These are phyloP conservation scores for Podila clonocystis DNA, from an alignment of 192 early-diverging fungal genomes.

Conservation along the genomic window DNA sequence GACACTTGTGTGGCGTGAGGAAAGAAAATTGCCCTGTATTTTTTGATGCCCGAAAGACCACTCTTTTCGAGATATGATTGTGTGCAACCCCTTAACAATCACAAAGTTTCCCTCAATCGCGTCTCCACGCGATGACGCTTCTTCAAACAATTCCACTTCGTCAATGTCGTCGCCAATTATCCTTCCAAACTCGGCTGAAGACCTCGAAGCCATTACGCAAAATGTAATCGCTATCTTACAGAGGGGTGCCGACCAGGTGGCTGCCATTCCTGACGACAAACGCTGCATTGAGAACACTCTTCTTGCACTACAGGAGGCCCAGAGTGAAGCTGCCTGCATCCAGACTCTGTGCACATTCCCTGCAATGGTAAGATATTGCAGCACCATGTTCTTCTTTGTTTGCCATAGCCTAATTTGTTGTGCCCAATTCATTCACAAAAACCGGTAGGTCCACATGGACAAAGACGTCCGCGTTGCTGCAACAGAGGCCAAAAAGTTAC, in stretches of 20 bases:
- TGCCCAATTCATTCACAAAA: not conserved
- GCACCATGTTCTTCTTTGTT: not conserved
- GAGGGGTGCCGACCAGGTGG: conserved; percentile 14
- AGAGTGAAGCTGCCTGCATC: conserved; percentile 28
- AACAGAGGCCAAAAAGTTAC: conserved; percentile 66
- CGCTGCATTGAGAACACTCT: conserved; percentile 27
- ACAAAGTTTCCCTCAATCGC: not conserved
- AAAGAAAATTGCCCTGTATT: no score
- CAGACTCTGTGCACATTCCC: conserved; percentile 47
- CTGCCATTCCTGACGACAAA: conserved; percentile 9
- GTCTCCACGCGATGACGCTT: not conserved
- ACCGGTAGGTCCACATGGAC: conserved; percentile 47
- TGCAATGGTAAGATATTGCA: conserved; percentile 19
- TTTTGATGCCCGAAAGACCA: no score
- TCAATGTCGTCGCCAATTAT: conserved; percentile 14
- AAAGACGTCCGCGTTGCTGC: conserved; percentile 74
- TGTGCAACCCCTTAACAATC: no score
- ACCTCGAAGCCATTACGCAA: conserved; percentile 9
- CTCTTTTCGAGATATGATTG: no score
- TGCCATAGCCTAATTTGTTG: not conserved
- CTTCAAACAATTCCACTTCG: not conserved
- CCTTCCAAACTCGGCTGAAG: conserved; percentile 17
- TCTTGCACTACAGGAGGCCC: conserved; percentile 27
- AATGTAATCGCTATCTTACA: conserved; percentile 10
- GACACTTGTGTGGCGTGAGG: not conserved